phyloP scores from a whole-genome alignment of 768 basidiomycete species.

The Lepiota venenata region DNA sequence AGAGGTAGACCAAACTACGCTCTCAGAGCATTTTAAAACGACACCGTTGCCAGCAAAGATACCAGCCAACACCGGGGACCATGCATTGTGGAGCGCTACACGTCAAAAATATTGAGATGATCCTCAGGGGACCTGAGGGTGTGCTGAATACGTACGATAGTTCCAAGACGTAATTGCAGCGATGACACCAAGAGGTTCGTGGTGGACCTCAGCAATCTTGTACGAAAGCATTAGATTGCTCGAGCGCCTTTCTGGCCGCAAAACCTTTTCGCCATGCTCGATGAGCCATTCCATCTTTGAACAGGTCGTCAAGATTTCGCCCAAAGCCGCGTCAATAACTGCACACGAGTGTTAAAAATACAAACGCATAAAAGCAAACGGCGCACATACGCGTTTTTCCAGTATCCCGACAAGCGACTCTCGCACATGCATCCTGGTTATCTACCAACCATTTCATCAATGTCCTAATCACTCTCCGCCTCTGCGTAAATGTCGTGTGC shows the following conservation, averaged over 20 bases:
- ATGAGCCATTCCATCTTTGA: conserved; percentile 94
- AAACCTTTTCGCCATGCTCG: conserved; percentile 73
- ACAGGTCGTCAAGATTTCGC: conserved; percentile 93
- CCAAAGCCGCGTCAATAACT: conserved; percentile 94
- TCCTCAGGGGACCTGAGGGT: neutral
- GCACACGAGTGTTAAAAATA: conserved; percentile 5
- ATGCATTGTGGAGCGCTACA: conserved; percentile 86
- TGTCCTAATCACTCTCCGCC: conserved; percentile 81
- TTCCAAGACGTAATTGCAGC: conserved; percentile 95
- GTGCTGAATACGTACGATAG: conserved; percentile 54
- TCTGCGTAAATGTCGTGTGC: conserved; percentile 69
- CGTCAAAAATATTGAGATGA: conserved; percentile 2
- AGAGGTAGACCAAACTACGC: conserved; percentile 87
- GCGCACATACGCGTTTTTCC: conserved; percentile 83
- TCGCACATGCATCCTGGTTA: conserved; percentile 83
- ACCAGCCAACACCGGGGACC: conserved; percentile 90
- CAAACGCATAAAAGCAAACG: neutral
- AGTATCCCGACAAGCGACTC: conserved; percentile 89
- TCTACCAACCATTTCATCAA: conserved; percentile 90
- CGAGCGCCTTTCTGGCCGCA: conserved; percentile 70
- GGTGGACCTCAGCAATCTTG: conserved; percentile 76
- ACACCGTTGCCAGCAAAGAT: conserved; percentile 90
- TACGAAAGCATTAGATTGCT: conserved; percentile 68
- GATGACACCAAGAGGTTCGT: conserved; percentile 91
- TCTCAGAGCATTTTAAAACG: conserved; percentile 89